Percentiles rank a stretch among this genome's conserved stretches.
These are phyloP conservation scores for Geotrichum histeridarum DNA, from an alignment of 1,139 yeast species.

Conservation along the genomic window DNA sequence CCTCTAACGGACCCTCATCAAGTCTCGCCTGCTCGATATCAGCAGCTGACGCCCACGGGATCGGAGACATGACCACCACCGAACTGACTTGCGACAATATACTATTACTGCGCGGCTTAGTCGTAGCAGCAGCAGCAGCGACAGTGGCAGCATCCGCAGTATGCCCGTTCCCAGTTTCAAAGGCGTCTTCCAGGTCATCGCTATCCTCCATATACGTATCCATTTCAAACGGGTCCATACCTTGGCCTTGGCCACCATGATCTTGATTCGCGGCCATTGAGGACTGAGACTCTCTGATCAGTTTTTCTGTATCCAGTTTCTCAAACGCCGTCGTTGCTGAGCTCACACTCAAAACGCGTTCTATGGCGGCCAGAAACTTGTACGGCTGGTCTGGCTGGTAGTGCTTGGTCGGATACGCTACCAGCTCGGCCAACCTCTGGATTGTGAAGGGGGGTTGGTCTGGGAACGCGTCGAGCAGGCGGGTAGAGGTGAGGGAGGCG, in stretches of 20 bases:
- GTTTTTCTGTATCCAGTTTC: constrained; percentile 14
- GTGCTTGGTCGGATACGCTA: constrained; percentile 43
- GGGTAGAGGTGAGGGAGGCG: constrained; percentile 24
- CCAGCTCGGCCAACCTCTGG: constrained; percentile 51
- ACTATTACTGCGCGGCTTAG: background rate
- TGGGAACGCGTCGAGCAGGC: constrained; percentile 35
- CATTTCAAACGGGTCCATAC: background rate
- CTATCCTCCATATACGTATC: background rate
- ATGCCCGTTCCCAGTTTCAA: too few relatives aligned
- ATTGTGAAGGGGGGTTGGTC: constrained; percentile 55
- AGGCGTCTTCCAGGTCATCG: too few relatives aligned
- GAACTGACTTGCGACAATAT: constrained; percentile 11
- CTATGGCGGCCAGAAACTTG: constrained; percentile 41
- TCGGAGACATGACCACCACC: constrained; percentile 20
- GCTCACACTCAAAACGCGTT: constrained; percentile 36
- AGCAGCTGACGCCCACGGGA: constrained; percentile 15
- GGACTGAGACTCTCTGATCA: constrained; percentile 9
- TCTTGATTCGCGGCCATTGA: background rate
- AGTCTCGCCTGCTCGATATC: background rate
- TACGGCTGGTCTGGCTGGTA: constrained; percentile 35
- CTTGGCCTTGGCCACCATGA: background rate
- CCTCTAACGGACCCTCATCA: too few relatives aligned
- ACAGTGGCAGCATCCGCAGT: too few relatives aligned
- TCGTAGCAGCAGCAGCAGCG: too few relatives aligned
- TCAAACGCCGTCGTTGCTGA: constrained; percentile 35